phyloP scores from a whole-genome alignment of 2,329 filamentous ascomycete genomes.

The Didymella keratinophila region DNA sequence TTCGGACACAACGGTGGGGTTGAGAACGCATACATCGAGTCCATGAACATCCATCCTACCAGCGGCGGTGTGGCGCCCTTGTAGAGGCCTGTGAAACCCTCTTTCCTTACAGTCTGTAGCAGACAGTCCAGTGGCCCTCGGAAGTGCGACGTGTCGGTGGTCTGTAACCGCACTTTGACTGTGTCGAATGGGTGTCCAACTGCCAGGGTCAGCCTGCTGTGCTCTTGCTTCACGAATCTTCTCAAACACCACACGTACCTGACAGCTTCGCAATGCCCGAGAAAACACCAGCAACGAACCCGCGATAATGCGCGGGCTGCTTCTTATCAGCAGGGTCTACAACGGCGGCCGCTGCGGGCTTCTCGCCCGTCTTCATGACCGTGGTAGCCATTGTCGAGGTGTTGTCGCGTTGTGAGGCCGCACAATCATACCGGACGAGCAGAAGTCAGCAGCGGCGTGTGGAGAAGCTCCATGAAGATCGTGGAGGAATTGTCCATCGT shows the following conservation, averaged over 20 bases:
- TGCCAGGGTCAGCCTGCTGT: slow-evolving; percentile 39
- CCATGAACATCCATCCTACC: slow-evolving; percentile 99
- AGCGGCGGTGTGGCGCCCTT: slow-evolving; percentile 93
- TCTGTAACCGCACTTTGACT: slow-evolving; percentile 94
- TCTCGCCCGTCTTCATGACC: slow-evolving; percentile 42
- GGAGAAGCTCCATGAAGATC: slow-evolving; percentile 14
- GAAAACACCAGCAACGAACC: slow-evolving; percentile 97
- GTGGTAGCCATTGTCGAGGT: slow-evolving; percentile 46
- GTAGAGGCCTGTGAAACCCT: slow-evolving; percentile 86
- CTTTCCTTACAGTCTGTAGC: slow-evolving; percentile 81
- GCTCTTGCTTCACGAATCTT: not conserved
- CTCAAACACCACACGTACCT: slow-evolving; percentile 62
- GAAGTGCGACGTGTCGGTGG: slow-evolving; percentile 79
- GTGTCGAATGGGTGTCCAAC: slow-evolving; percentile 86
- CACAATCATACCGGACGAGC: slow-evolving; percentile 35
- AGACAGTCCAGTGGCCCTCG: slow-evolving; percentile 86
- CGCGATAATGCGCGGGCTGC: slow-evolving; percentile 75
- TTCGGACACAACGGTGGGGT: slow-evolving; percentile 1
- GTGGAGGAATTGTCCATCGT: slow-evolving; percentile 13
- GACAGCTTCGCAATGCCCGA: slow-evolving; percentile 90
- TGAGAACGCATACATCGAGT: slow-evolving; percentile 64
- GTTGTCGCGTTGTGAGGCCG: slow-evolving; percentile 7
- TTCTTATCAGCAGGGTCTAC: slow-evolving; percentile 40
- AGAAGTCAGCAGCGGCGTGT: slow-evolving; percentile 14
- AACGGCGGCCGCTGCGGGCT: slow-evolving; percentile 37